Conservation (phyloP, 345 rosid species). For the Litchi chinensis region DNA sequence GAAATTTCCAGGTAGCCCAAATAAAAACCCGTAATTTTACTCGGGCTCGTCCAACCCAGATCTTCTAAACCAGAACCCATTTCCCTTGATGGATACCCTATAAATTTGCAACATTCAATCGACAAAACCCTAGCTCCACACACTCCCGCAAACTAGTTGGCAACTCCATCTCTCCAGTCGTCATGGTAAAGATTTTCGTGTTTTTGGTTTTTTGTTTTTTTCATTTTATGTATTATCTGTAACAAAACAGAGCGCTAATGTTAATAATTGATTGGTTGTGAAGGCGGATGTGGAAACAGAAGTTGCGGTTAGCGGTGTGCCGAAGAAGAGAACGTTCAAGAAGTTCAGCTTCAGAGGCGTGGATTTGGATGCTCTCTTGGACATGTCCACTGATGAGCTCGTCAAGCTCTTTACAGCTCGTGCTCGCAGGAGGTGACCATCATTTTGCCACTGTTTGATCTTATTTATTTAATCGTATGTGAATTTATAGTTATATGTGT, state of each 20-base stretch:
- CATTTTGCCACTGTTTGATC: neutral
- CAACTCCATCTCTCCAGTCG: neutral
- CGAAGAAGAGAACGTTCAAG: conserved; percentile 81
- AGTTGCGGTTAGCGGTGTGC: conserved; percentile 45
- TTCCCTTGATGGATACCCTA: neutral
- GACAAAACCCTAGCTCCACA: conserved; percentile 24
- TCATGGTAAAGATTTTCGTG: conserved; percentile 23
- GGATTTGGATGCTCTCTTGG: conserved; percentile 69
- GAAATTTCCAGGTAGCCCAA: neutral
- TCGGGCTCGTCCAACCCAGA: neutral
- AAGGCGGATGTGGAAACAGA: conserved; percentile 53
- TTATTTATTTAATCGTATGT: no score
- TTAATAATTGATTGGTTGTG: neutral
- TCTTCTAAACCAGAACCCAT: neutral
- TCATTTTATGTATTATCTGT: neutral
- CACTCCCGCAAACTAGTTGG: neutral
- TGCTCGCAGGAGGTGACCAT: conserved; percentile 60
- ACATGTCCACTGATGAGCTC: conserved; percentile 73
- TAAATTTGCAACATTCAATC: conserved; percentile 6
- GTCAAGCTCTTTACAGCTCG: conserved; percentile 63
- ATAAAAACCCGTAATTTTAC: neutral
- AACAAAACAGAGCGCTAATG: neutral
- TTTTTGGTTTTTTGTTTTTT: neutral
- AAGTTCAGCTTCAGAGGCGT: conserved; percentile 77
- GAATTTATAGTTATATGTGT: neutral